Percentiles rank a stretch among this genome's conserved stretches.
These are phyloP conservation scores for Didymella glomerata DNA, from an alignment of 2,329 filamentous ascomycete genomes.

Conservation along the genomic window DNA sequence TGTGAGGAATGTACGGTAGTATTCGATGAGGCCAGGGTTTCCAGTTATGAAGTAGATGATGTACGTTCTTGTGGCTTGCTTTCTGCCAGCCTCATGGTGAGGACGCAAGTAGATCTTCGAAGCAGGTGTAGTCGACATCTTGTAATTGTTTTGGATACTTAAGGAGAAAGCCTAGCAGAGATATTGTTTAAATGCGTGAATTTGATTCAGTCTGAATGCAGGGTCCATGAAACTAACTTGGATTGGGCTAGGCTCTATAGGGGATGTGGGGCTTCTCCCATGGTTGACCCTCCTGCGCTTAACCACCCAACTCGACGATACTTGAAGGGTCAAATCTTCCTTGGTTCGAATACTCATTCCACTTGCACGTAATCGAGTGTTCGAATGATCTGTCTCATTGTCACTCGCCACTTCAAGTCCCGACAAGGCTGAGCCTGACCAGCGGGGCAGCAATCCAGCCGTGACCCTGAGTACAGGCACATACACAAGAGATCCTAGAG, in stretches of 20 bases:
- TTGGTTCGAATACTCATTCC: background rate
- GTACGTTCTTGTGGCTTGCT: constrained; percentile 39
- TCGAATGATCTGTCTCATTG: background rate
- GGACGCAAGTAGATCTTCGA: constrained; percentile 39
- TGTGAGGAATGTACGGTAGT: constrained; percentile 73
- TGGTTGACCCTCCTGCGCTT: constrained; percentile 1
- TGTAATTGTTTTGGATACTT: constrained; percentile 12
- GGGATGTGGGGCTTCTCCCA: constrained; percentile 1
- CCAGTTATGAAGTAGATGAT: constrained; percentile 78
- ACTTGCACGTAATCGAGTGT: background rate
- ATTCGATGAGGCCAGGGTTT: constrained; percentile 78
- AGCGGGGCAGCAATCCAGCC: background rate
- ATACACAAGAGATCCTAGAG: background rate
- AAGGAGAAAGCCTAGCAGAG: background rate
- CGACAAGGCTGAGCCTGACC: background rate
- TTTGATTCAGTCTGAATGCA: constrained; percentile 23
- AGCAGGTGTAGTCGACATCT: constrained; percentile 22
- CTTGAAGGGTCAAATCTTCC: background rate
- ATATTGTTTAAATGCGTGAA: constrained; percentile 15
- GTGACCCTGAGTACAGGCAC: background rate
- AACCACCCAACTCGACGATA: background rate
- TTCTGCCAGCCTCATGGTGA: constrained; percentile 31
- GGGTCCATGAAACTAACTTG: constrained; percentile 12
- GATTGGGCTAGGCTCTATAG: background rate
- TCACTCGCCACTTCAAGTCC: background rate